Evolutionary conservation across 257 asterid species (phyloP).

Genomic region (Capsicum baccatum): DNA sequence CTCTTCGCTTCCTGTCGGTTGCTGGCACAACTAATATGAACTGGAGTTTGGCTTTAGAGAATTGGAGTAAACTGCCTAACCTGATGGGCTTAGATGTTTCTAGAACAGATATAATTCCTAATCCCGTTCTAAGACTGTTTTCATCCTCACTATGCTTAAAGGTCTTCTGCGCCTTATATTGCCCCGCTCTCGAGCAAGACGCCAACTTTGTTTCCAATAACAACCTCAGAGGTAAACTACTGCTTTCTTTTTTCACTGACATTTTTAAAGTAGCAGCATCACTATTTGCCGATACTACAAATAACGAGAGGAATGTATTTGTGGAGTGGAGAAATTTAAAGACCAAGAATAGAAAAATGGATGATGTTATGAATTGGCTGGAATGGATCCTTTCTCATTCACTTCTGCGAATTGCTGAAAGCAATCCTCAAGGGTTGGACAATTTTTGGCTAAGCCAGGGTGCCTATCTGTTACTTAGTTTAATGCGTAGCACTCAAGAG

Average conservation of each 20-base stretch:
- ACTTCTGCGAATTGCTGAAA: slow-evolving; percentile 80
- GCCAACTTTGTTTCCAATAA: slow-evolving; percentile 52
- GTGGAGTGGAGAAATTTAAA: slow-evolving; percentile 51
- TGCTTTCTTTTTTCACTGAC: slow-evolving; percentile 62
- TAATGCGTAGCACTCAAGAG: slow-evolving; percentile 75
- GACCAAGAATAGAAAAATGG: slow-evolving; percentile 50
- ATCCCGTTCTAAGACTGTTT: slow-evolving; percentile 52
- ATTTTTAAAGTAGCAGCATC: slow-evolving; percentile 61
- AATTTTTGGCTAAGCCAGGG: slow-evolving; percentile 88
- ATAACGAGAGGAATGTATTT: slow-evolving; percentile 56
- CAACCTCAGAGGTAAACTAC: slow-evolving; percentile 66
- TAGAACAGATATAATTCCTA: slow-evolving; percentile 64
- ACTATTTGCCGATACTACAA: slow-evolving; percentile 56
- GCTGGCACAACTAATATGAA: slow-evolving; percentile 70
- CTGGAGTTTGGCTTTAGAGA: slow-evolving; percentile 58
- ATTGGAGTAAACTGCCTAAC: slow-evolving; percentile 64
- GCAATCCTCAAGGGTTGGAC: slow-evolving; percentile 73
- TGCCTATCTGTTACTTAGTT: slow-evolving; percentile 63
- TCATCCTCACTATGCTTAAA: slow-evolving; percentile 60
- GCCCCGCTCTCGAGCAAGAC: slow-evolving; percentile 64
- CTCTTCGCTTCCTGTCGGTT: slow-evolving; percentile 72
- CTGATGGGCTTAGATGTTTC: slow-evolving; percentile 80
- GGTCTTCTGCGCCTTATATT: slow-evolving; percentile 73
- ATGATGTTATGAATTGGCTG: slow-evolving; percentile 70
- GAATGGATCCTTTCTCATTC: slow-evolving; percentile 78